Conservation (phyloP, 192 early-diverging fungal species). For the Linnemannia schmuckeri region DNA sequence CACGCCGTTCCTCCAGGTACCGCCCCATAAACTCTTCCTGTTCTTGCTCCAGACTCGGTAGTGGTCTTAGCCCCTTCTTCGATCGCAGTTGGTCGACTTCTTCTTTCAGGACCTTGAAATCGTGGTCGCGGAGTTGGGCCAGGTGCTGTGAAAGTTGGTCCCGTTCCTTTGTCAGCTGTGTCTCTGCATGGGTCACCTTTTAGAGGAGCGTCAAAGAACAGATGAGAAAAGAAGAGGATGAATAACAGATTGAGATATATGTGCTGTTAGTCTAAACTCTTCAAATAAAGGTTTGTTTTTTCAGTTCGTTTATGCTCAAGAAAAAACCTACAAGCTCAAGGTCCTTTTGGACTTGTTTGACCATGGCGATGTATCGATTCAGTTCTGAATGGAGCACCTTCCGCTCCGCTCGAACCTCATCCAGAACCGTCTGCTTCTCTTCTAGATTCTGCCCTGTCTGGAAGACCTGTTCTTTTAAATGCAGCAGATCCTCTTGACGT, state of each 20-base stretch:
- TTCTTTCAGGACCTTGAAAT: conserved; percentile 44
- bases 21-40: conserved; percentile 44
- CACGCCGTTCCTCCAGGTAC: conserved; percentile 45
- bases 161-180: conserved; percentile 34
- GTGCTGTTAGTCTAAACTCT: neutral
- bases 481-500: conserved; percentile 40
- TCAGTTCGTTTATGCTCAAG: neutral
- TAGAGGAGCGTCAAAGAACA: neutral
- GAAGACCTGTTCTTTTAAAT: conserved; percentile 39
- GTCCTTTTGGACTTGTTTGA: conserved; percentile 49
- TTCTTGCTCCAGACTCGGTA: conserved; percentile 45
- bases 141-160: conserved; percentile 47
- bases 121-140: conserved; percentile 26
- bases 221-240: neutral
- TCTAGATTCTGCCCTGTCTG: conserved; percentile 30
- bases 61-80: conserved; percentile 28
- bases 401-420: conserved; percentile 34
- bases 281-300: neutral
- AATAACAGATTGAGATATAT: too few relatives aligned
- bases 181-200: conserved; percentile 36
- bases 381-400: conserved; percentile 43
- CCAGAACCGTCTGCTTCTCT: conserved; percentile 42
- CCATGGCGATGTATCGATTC: conserved; percentile 37
- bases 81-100: conserved; percentile 41
- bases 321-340: conserved; percentile 37